Evolutionary conservation across 179 eudicot genomes (phyloP), one percentile per base, ranked within the genome.

Genomic region (Sideroxylon spinosum): DNA sequence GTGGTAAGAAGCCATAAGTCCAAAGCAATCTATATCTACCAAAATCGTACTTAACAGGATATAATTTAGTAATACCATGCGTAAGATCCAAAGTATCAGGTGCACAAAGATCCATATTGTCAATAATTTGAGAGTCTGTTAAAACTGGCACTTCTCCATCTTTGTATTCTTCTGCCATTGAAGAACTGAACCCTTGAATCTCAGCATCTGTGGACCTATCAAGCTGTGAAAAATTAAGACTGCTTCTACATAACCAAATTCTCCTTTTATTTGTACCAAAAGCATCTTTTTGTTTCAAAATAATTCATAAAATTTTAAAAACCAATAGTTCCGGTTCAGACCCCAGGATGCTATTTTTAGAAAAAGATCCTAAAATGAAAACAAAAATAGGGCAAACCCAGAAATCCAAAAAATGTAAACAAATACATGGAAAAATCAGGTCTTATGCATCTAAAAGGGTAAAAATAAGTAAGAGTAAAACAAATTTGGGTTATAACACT

Each of bases 21-120:
- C 23, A 78, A 25, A 46, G 20, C 7, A 55, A 61, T 74, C 50
- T 11, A 75, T 8, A 25, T 59, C 25, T 46, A 65, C 9, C 23
- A 14, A 50, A 23, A 59, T 22, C 19, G 20, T 20, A 11, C 72
- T 61, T 23, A 32, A 71, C 28, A 61, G 64, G 26, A 68, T 49
- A 26, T 12, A 75, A 68, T 74, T 53, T 59, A 69, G 68, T 11
- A 79, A 25, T 86, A 90, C 98, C 96, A 80, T 80, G 86, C 53
- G 68, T 80, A 75, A 78, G 71, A 75, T 93, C 94, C 72, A 85
- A 87, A 68, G 91, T 82, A 85, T 93, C 98, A 44, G 96, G 97
- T 72, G 84, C 94, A 81, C 78, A 91, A 53, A 87, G 86, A 79
- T 85, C 86, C 75, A 80, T 73, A 81, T 61, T 80, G 79, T 76